Conservation (phyloP, 345 rosid genomes). For the Raphanus raphanistrum region DNA sequence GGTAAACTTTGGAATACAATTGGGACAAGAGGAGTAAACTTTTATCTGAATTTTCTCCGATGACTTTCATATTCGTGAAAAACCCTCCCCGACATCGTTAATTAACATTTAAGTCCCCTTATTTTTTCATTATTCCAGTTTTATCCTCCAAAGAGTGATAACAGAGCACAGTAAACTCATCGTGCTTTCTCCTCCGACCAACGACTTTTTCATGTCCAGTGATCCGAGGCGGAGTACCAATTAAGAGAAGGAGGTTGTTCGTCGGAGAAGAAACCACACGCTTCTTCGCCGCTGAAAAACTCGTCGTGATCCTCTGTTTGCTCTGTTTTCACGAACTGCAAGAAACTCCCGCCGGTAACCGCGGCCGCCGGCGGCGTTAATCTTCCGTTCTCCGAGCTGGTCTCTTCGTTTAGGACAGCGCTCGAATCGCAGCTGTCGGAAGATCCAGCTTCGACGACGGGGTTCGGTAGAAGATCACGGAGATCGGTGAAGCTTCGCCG, state of each 20-base stretch:
- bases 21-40: not conserved
- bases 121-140: constrained; percentile 11
- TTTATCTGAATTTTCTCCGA: not conserved
- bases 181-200: not conserved
- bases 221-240: constrained; percentile 59
- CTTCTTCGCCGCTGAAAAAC: constrained; percentile 74
- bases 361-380: constrained; percentile 35
- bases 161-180: not conserved
- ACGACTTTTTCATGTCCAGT: constrained; percentile 30
- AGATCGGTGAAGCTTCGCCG: constrained; percentile 53
- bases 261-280: constrained; percentile 84
- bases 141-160: constrained; percentile 8
- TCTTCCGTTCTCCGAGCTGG: constrained; percentile 53
- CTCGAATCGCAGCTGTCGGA: constrained; percentile 83
- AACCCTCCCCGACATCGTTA: constrained; percentile 8
- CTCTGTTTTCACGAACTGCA: constrained; percentile 74
- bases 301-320: constrained; percentile 54
- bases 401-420: constrained; percentile 72
- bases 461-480: constrained; percentile 45
- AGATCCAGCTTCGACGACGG: constrained; percentile 54
- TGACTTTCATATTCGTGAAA: not conserved
- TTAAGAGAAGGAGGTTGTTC: constrained; percentile 81
- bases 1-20: not conserved
- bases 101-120: constrained; percentile 3
- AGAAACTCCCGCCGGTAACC: constrained; percentile 27